Conservation (phyloP, 2,329 filamentous ascomycete genomes). For the Cordyceps sp. region DNA sequence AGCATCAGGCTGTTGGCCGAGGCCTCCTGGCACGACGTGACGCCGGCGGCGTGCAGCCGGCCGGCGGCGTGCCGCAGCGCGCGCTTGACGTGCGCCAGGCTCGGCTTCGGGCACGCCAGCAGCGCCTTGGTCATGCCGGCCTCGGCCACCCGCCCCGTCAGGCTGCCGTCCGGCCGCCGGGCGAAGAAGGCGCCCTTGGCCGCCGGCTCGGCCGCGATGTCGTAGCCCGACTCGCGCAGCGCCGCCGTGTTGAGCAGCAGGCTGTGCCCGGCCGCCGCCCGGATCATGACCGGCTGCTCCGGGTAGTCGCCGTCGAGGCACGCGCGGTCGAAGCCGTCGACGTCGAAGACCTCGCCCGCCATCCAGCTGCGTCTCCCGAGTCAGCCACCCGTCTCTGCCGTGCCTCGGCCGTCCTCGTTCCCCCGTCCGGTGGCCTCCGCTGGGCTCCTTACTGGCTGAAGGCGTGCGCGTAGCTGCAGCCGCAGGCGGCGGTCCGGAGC, state of each 20-base stretch:
- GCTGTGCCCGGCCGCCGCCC: constrained; percentile 1
- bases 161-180: background rate
- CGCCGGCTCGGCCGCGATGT: background rate
- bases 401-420: too few species aligned
- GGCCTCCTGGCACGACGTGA: constrained; percentile 1
- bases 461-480: constrained; percentile 1
- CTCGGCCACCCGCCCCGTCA: background rate
- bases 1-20: background rate
- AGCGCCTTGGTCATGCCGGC: background rate
- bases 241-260: constrained; percentile 1
- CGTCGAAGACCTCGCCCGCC: background rate
- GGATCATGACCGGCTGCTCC: constrained; percentile 1
- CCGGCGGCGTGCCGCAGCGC: background rate
- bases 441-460: constrained; percentile 2
- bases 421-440: too few species aligned
- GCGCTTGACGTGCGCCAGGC: background rate
- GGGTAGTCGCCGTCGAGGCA: constrained; percentile 1
- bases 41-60: background rate
- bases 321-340: constrained; percentile 1
- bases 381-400: background rate
- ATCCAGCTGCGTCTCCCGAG: background rate
- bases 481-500: background rate
- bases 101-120: background rate
- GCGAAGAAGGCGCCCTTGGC: background rate
- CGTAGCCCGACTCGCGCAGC: constrained; percentile 1